A percentile compares a stretch with the other conserved stretches of the same genome.
These are phyloP conservation scores for Apiosordaria backusii DNA, from an alignment of 495 filamentous ascomycete genomes.

Conservation along the genomic window DNA sequence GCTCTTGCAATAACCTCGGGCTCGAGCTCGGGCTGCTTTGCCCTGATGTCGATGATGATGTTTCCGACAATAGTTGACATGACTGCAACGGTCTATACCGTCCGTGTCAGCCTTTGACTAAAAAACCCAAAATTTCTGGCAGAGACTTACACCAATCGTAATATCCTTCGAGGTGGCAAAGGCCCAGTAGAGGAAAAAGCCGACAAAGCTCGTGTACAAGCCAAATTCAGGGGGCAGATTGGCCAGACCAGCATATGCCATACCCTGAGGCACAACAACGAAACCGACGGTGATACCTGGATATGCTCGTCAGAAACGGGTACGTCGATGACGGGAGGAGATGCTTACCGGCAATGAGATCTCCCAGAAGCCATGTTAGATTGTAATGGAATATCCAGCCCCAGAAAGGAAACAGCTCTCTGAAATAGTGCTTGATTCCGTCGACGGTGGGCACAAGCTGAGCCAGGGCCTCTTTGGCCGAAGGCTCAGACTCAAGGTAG, in stretches of 20 bases:
- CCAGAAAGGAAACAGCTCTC: conserved; percentile 45
- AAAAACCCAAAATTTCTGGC: background rate
- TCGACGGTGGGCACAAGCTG: conserved; percentile 52
- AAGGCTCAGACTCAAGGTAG: conserved; percentile 77
- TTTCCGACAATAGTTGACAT: conserved; percentile 87
- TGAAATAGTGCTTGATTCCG: conserved; percentile 53
- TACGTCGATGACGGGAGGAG: background rate
- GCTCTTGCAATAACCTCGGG: conserved; percentile 41
- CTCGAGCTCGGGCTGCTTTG: conserved; percentile 38
- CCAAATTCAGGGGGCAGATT: conserved; percentile 56
- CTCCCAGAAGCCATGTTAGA: conserved; percentile 48
- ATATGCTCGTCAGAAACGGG: background rate
- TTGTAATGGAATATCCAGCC: conserved; percentile 53
- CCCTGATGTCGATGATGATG: conserved; percentile 57
- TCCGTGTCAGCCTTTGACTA: background rate
- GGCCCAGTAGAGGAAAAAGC: conserved; percentile 63
- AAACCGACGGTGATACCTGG: conserved; percentile 32
- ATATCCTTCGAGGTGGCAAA: conserved; percentile 69
- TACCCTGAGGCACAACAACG: conserved; percentile 48
- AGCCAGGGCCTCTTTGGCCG: conserved; percentile 60
- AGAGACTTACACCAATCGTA: conserved; percentile 58
- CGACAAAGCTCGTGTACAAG: conserved; percentile 65
- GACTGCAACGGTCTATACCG: conserved; percentile 81
- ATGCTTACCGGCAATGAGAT: conserved; percentile 43
- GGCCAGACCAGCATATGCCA: conserved; percentile 63